Evolutionary conservation across 1,284 basidiomycete genomes (phyloP), one percentile per base, ranked within the genome.

Genomic region (Sporisorium sorghi): DNA sequence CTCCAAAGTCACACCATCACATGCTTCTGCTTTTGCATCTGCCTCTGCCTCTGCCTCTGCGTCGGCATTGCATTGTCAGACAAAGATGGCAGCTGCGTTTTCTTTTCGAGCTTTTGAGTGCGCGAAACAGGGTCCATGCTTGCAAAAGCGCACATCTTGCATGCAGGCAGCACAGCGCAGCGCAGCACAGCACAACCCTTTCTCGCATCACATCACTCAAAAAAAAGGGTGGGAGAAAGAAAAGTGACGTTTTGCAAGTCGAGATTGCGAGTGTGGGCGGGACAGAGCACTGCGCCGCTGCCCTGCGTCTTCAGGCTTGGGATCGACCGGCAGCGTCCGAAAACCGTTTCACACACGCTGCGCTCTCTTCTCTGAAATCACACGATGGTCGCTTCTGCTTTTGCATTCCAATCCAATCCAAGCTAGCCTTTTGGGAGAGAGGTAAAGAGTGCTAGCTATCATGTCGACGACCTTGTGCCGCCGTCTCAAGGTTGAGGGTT

Each of bases 301-400:
- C n/a, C 33, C 33, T 6, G 3, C 11, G 7, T 6, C 7, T 9
- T 33, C 33, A 6, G 11, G 33, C 33, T 12, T 3, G 23, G 12
- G 17, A 1, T 44, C 43, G 19, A 44, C 43, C 43, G 43, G 9
- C 35, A 17, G 35, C n/a, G 15, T 4, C 44, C n/a, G 47, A 12
- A 44, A 14, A n/a, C n/a, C n/a, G n/a, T n/a, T n/a, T n/a, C n/a
- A n/a, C n/a, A n/a, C n/a, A n/a, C n/a, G n/a, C n/a, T n/a, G n/a
- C 35, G 35, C 19, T 9, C 19, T 33, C 42, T 37, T 40, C n/a
- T 40, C 28, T 15, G 28, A 58, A 58, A 59, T 59, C 58, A 52
- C 58, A 59, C 43, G 58, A 59, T 47, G 32, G 26, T 59, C 50
- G 43, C 32, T 53, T 59, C 49, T 23, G 21, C 35, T 33, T 56